Conservation (phyloP, 257 asterid genomes). For the Misopates orontium region DNA sequence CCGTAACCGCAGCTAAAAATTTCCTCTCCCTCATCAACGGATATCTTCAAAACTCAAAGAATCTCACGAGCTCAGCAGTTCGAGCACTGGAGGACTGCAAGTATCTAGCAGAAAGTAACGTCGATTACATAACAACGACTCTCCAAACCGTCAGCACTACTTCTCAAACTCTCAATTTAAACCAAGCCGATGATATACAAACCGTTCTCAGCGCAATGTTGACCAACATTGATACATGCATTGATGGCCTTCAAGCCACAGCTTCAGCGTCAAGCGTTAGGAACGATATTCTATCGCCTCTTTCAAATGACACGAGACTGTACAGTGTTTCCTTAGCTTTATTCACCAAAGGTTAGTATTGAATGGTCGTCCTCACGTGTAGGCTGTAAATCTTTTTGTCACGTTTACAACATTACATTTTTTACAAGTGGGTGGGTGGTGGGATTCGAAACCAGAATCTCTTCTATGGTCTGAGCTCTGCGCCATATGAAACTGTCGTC, state of each 20-base stretch:
- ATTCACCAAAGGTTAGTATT: conserved; percentile 59
- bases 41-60: conserved; percentile 32
- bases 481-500: too few relatives aligned
- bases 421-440: too few relatives aligned
- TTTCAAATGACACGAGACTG: conserved; percentile 57
- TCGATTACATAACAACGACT: conserved; percentile 45
- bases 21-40: conserved; percentile 49
- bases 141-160: conserved; percentile 34
- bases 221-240: conserved; percentile 70
- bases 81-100: conserved; percentile 73
- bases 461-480: too few relatives aligned
- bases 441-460: too few relatives aligned
- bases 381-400: too few relatives aligned
- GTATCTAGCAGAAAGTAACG: conserved; percentile 54
- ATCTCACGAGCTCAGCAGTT: conserved; percentile 45
- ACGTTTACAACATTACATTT: too few relatives aligned
- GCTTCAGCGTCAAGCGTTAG: conserved; percentile 62
- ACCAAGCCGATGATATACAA: conserved; percentile 57
- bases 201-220: conserved; percentile 67
- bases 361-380: too few relatives aligned
- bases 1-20: conserved; percentile 47
- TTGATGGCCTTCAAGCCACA: conserved; percentile 55
- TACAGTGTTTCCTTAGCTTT: conserved; percentile 65
- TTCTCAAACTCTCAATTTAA: conserved; percentile 35
- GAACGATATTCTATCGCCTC: conserved; percentile 49